Evolutionary conservation across 2,329 filamentous ascomycete genomes (phyloP).

Genomic region (Phialophora tarda): DNA sequence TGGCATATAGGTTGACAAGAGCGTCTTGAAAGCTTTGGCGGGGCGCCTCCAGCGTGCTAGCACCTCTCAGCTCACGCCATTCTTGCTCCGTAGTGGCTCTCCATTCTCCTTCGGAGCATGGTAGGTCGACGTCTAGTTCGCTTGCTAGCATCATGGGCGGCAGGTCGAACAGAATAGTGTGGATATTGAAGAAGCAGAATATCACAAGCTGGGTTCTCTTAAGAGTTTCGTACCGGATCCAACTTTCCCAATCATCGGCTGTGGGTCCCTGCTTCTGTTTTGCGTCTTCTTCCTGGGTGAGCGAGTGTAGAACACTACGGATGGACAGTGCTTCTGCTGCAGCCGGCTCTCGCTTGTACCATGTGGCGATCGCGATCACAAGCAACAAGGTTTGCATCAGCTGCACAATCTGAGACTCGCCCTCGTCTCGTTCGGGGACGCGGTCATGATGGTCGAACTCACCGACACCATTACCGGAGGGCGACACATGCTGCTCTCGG

Average conservation of each 20-base stretch:
- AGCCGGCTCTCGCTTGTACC: conserved; percentile 13
- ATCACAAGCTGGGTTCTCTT: conserved; percentile 10
- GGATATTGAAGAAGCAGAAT: conserved; percentile 17
- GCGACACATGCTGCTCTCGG: background rate
- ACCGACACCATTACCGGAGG: background rate
- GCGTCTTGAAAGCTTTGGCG: background rate
- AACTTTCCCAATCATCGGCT: background rate
- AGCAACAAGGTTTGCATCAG: conserved; percentile 19
- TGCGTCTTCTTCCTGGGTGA: background rate
- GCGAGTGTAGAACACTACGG: background rate
- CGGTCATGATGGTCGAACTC: background rate
- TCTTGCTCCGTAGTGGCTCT: conserved; percentile 1
- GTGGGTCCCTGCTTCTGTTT: background rate
- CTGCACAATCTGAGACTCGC: background rate
- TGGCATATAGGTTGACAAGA: background rate
- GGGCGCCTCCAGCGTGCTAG: background rate
- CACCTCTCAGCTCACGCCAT: background rate
- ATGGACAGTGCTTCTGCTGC: conserved; percentile 12
- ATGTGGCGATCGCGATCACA: conserved; percentile 12
- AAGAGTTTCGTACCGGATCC: conserved; percentile 3
- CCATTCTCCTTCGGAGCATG: conserved; percentile 18
- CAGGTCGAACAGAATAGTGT: conserved; percentile 8
- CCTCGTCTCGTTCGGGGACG: background rate
- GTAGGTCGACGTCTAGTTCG: conserved; percentile 5
- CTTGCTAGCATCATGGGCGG: conserved; percentile 11